Conservation (phyloP, 495 filamentous ascomycete species). For the Pseudoneurospora amorphoporcata region DNA sequence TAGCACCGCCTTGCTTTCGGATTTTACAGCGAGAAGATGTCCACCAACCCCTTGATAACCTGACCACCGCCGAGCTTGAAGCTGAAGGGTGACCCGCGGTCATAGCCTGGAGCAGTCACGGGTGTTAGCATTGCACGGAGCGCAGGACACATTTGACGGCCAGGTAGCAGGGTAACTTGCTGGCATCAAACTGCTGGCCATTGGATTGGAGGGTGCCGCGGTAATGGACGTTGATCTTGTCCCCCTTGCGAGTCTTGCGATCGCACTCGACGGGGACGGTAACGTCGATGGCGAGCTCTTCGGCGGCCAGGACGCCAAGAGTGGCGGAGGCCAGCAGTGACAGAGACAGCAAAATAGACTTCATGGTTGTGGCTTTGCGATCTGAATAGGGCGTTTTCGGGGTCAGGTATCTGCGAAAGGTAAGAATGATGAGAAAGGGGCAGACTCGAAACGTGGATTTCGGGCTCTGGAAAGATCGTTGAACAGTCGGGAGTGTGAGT, state of each 20-base stretch:
- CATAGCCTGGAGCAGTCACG: slow-evolving; percentile 44
- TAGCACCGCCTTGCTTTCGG: background rate
- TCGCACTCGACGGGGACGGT: slow-evolving; percentile 56
- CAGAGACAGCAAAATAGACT: slow-evolving; percentile 47
- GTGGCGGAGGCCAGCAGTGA: slow-evolving; percentile 43
- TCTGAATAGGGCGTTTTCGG: background rate
- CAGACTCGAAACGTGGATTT: background rate
- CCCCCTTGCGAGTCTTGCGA: slow-evolving; percentile 66
- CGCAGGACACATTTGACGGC: slow-evolving; percentile 4
- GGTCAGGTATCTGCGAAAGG: background rate
- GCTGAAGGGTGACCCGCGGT: slow-evolving; percentile 60
- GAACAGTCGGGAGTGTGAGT: background rate
- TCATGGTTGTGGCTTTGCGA: slow-evolving; percentile 26
- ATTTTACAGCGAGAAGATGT: background rate
- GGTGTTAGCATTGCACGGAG: slow-evolving; percentile 5
- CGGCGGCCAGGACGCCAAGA: slow-evolving; percentile 38
- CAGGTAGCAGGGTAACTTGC: slow-evolving; percentile 14
- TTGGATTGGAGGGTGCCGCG: slow-evolving; percentile 59
- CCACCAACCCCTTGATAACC: slow-evolving; percentile 73
- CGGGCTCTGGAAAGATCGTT: background rate
- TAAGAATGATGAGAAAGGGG: background rate
- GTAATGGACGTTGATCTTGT: slow-evolving; percentile 80
- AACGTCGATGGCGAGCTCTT: slow-evolving; percentile 61
- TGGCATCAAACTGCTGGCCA: slow-evolving; percentile 49
- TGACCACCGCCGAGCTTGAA: slow-evolving; percentile 71